A percentile compares a stretch with the other conserved stretches of the same genome.
phyloP scores from a whole-genome alignment of 2,329 filamentous ascomycete species.

The Diaporthe ilicicola region DNA sequence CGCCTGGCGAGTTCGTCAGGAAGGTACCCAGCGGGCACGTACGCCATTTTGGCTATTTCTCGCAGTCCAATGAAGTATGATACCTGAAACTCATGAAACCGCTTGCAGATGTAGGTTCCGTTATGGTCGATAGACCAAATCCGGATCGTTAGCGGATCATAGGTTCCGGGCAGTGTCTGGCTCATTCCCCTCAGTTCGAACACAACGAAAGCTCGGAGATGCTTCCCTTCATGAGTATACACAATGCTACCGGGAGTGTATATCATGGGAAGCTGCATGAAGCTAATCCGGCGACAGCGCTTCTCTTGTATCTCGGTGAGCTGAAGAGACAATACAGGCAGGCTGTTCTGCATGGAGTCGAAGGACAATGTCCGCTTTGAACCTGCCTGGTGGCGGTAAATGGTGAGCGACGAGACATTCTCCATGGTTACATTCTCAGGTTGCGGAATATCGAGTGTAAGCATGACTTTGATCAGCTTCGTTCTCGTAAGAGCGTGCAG shows the following conservation, averaged over 20 bases:
- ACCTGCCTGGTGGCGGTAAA: background rate
- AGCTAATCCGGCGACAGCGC: background rate
- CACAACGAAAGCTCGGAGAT: background rate
- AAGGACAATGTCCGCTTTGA: background rate
- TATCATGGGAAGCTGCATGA: background rate
- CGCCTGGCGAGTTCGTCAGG: background rate
- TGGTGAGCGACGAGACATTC: background rate
- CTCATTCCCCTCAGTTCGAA: background rate
- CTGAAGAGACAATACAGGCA: background rate
- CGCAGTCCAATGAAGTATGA: background rate
- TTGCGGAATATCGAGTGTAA: background rate
- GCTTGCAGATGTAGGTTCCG: background rate
- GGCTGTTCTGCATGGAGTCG: background rate
- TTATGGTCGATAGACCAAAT: background rate
- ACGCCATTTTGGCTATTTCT: background rate
- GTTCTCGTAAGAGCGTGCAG: background rate
- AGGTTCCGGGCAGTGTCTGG: background rate
- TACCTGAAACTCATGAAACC: background rate
- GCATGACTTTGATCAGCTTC: background rate
- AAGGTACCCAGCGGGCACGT: background rate
- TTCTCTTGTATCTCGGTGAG: background rate
- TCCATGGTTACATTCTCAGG: background rate
- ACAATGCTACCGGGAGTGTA: background rate
- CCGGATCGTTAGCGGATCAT: background rate
- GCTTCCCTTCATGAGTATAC: background rate